Percentiles rank a stretch among this genome's conserved stretches.
phyloP scores from a whole-genome alignment of 139 green algal genomes.

The Pseudopediastrum boryanum region DNA sequence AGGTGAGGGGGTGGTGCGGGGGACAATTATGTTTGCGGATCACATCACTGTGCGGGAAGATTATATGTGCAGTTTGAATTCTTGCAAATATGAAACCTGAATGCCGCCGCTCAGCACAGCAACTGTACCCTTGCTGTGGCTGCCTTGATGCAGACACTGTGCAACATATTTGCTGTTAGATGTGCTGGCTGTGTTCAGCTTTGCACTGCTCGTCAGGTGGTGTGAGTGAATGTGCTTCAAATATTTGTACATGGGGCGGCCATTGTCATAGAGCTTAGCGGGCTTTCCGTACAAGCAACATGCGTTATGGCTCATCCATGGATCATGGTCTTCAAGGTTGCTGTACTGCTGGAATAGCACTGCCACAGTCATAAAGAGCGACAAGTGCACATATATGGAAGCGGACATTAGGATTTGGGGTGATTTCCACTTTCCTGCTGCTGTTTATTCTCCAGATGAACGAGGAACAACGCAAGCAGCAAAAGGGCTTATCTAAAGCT shows the following conservation, averaged over 20 bases:
- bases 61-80: neutral
- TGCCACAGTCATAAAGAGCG: neutral
- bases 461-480: neutral
- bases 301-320: neutral
- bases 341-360: neutral
- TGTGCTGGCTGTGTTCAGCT: too few species aligned
- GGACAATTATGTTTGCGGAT: neutral
- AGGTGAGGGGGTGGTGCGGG: slow-evolving; percentile 9
- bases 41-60: neutral
- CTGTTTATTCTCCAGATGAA: neutral
- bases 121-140: neutral
- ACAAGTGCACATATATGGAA: too few species aligned
- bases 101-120: neutral
- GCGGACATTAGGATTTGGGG: too few species aligned
- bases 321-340: neutral
- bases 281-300: neutral
- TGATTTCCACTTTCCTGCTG: too few species aligned
- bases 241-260: too few species aligned
- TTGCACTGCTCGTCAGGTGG: too few species aligned
- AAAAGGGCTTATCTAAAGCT: too few species aligned
- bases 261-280: too few species aligned
- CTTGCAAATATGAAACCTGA: neutral
- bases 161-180: neutral
- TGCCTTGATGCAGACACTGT: neutral
- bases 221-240: too few species aligned